phyloP scores from a whole-genome alignment of 139 green algal species.

The Chlamydomonas sp. region DNA sequence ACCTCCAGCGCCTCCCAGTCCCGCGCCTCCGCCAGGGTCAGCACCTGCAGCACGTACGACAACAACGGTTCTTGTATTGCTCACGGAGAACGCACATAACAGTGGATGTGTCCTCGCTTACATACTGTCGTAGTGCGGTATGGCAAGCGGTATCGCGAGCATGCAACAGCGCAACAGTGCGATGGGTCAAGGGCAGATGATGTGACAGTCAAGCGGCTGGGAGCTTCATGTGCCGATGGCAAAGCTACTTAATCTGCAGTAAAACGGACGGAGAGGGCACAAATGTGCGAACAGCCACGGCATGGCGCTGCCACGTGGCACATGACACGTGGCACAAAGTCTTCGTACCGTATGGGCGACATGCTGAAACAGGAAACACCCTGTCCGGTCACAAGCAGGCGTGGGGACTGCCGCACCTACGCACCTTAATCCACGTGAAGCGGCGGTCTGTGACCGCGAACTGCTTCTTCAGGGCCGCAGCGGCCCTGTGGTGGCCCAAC shows the following conservation, averaged over 20 bases:
- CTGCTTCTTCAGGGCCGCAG: slow-evolving; percentile 54
- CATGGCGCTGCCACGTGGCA: too few species aligned
- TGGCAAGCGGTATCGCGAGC: too few species aligned
- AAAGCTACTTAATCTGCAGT: too few species aligned
- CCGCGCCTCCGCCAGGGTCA: slow-evolving; percentile 56
- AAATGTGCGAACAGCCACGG: too few species aligned
- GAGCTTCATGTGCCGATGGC: neutral
- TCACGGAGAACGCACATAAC: neutral
- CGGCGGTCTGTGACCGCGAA: slow-evolving; percentile 63
- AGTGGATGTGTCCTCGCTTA: too few species aligned
- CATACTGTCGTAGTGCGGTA: too few species aligned
- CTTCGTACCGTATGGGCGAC: too few species aligned
- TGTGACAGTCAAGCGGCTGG: neutral
- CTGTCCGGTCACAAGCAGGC: too few species aligned
- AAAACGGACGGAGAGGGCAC: too few species aligned
- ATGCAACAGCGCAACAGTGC: too few species aligned
- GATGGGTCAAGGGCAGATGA: neutral
- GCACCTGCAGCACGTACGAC: slow-evolving; percentile 49
- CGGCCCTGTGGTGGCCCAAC: slow-evolving; percentile 62
- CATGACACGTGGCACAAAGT: too few species aligned
- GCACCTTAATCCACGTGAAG: slow-evolving; percentile 60
- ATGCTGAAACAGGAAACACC: too few species aligned
- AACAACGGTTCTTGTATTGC: neutral
- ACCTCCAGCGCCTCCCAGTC: slow-evolving; percentile 77
- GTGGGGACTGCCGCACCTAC: neutral